Percentiles rank a stretch among this genome's conserved stretches.
Evolutionary conservation across 768 basidiomycete genomes (phyloP).

Genomic region (Kwoniella bestiolae): DNA sequence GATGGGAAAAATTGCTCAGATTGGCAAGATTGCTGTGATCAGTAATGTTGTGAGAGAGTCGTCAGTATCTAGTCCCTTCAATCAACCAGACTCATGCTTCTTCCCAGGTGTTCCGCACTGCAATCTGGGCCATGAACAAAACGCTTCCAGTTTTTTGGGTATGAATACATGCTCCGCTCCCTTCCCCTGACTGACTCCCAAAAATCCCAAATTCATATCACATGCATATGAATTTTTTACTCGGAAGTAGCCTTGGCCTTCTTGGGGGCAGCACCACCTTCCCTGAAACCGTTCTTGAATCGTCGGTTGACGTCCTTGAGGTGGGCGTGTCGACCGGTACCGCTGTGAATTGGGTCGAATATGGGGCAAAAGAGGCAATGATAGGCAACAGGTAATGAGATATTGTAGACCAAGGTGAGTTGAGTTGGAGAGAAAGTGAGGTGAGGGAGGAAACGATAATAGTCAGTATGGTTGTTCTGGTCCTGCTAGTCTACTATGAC

Average conservation of each 20-base stretch:
- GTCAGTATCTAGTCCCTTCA: too few species aligned
- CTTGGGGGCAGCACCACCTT: conserved; percentile 90
- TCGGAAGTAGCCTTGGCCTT: conserved; percentile 64
- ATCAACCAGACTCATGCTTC: too few species aligned
- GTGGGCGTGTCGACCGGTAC: conserved; percentile 93
- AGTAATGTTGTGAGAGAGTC: too few species aligned
- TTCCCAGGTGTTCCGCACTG: too few species aligned
- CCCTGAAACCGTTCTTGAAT: conserved; percentile 99
- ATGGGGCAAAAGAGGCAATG: background rate
- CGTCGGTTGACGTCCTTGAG: conserved; percentile 89
- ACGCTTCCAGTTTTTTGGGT: conserved; percentile 6
- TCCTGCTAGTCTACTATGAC: background rate
- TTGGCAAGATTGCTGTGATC: too few species aligned
- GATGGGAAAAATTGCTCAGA: too few species aligned
- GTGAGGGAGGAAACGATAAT: background rate
- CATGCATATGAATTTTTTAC: conserved; percentile 28
- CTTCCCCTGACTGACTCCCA: background rate
- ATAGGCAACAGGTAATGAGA: too few species aligned
- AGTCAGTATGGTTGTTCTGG: conserved; percentile 3
- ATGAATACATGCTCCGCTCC: conserved; percentile 23
- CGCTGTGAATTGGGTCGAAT: conserved; percentile 55
- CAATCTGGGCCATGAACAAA: too few species aligned
- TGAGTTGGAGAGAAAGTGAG: background rate
- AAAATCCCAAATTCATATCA: conserved; percentile 1
- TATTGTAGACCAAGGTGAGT: background rate